phyloP scores from a whole-genome alignment of 2,329 filamentous ascomycete species.

The Nigrospora oryzae region DNA sequence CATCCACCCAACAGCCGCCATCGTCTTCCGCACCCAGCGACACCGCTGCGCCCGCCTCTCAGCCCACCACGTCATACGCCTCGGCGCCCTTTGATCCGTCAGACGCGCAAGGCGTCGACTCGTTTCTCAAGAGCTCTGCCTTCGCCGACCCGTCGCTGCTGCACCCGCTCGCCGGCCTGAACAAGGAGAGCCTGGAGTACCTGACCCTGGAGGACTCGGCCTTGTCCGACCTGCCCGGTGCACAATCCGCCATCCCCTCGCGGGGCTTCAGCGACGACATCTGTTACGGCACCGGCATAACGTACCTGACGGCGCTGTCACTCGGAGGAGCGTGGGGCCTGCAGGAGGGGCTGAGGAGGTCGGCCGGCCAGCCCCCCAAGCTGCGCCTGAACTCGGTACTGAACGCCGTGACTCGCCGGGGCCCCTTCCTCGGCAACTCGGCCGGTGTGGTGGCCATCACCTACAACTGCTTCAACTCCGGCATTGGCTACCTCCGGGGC shows the following conservation, averaged over 20 bases:
- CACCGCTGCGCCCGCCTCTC: constrained; percentile 32
- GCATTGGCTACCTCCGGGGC: constrained; percentile 68
- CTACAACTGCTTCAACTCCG: constrained; percentile 89
- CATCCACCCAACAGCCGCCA: constrained; percentile 26
- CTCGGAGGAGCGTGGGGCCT: constrained; percentile 89
- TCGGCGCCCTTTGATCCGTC: constrained; percentile 60
- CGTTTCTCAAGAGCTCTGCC: constrained; percentile 69
- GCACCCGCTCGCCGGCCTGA: constrained; percentile 87
- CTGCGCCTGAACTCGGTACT: constrained; percentile 88
- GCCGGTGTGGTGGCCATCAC: constrained; percentile 92
- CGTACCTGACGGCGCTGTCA: constrained; percentile 80
- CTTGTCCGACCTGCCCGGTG: constrained; percentile 77
- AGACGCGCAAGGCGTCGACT: constrained; percentile 70
- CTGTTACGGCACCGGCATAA: constrained; percentile 93
- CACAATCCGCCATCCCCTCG: constrained; percentile 82
- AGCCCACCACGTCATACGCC: constrained; percentile 42
- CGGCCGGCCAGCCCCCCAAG: constrained; percentile 73
- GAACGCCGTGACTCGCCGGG: constrained; percentile 86
- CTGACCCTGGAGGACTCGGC: constrained; percentile 87
- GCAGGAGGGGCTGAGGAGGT: constrained; percentile 77
- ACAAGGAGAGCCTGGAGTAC: constrained; percentile 91
- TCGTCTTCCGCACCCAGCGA: constrained; percentile 29
- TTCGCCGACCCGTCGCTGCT: constrained; percentile 82
- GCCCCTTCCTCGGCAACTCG: constrained; percentile 92
- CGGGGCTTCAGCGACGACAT: constrained; percentile 97